These are phyloP conservation scores for Dioscorea cayenensis DNA, from an alignment of 116 monocot genomes.

Conservation along the genomic window DNA sequence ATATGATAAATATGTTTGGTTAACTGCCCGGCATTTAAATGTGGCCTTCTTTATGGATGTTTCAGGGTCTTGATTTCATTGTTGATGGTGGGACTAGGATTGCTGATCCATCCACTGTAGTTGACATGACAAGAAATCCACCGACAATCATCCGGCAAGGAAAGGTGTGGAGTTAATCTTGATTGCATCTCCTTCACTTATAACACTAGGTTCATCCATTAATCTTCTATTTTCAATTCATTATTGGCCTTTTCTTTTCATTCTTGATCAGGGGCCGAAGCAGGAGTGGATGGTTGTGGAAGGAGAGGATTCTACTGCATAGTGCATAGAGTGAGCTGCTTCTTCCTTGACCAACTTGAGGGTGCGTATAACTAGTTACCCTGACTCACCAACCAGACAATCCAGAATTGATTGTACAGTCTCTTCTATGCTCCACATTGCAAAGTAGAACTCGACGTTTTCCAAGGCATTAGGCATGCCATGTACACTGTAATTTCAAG, in stretches of 20 bases:
- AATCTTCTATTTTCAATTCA: not conserved
- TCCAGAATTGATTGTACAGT: too few relatives aligned
- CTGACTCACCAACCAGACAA: too few relatives aligned
- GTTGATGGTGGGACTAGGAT: slow-evolving; percentile 83
- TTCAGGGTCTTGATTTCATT: slow-evolving; percentile 92
- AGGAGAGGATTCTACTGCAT: not conserved
- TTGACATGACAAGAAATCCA: slow-evolving; percentile 74
- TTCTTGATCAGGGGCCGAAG: slow-evolving; percentile 4
- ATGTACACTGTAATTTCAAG: too few relatives aligned
- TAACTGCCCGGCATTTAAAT: too few relatives aligned
- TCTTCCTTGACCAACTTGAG: not conserved
- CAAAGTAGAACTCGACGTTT: too few relatives aligned
- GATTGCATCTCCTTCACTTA: not conserved
- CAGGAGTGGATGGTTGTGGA: slow-evolving; percentile 3
- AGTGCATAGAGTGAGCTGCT: not conserved
- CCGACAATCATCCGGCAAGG: slow-evolving; percentile 83
- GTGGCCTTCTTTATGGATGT: not conserved
- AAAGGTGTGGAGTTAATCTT: slow-evolving; percentile 46
- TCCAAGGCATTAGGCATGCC: too few relatives aligned
- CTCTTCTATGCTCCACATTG: too few relatives aligned
- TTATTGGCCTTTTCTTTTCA: not conserved
- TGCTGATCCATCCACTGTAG: slow-evolving; percentile 95
- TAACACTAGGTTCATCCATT: not conserved
- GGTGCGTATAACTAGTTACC: not conserved
- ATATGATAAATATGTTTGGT: too few relatives aligned